Evolutionary conservation across 1,284 basidiomycete genomes (phyloP).

Genomic region (Boletellus deceptivus): DNA sequence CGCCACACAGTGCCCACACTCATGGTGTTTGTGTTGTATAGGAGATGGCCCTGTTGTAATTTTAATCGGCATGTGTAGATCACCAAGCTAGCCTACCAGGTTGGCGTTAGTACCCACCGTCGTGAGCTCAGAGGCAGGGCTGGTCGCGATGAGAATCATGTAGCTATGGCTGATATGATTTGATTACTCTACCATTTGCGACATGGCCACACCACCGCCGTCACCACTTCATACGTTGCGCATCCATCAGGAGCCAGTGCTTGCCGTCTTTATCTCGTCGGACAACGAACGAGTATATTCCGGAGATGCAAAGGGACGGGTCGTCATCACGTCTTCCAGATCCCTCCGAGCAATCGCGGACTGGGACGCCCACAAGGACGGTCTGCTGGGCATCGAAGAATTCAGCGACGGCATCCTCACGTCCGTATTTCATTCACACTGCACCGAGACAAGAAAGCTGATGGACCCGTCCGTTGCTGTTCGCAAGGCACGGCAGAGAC

Average conservation of each 20-base stretch:
- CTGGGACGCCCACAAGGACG: constrained; percentile 79
- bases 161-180: no score
- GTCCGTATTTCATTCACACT: constrained; percentile 41
- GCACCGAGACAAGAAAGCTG: neutral
- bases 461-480: neutral
- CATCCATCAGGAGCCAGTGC: constrained; percentile 61
- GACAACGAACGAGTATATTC: constrained; percentile 80
- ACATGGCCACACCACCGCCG: constrained; percentile 32
- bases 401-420: constrained; percentile 67
- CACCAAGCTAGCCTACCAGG: no score
- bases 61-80: no score
- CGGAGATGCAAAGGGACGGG: constrained; percentile 72
- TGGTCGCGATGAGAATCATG: no score
- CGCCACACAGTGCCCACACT: no score
- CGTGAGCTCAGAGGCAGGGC: no score
- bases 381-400: constrained; percentile 76
- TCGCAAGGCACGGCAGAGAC: constrained; percentile 71
- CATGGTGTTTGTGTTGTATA: no score
- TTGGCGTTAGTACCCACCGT: no score
- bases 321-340: constrained; percentile 70
- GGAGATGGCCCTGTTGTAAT: no score
- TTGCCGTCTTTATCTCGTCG: constrained; percentile 54
- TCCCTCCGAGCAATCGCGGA: constrained; percentile 65
- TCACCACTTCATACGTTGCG: constrained; percentile 76
- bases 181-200: no score